A percentile compares a stretch with the other conserved stretches of the same genome.
Conservation (phyloP, 768 basidiomycete genomes). For the Amanita subjunquillea region DNA sequence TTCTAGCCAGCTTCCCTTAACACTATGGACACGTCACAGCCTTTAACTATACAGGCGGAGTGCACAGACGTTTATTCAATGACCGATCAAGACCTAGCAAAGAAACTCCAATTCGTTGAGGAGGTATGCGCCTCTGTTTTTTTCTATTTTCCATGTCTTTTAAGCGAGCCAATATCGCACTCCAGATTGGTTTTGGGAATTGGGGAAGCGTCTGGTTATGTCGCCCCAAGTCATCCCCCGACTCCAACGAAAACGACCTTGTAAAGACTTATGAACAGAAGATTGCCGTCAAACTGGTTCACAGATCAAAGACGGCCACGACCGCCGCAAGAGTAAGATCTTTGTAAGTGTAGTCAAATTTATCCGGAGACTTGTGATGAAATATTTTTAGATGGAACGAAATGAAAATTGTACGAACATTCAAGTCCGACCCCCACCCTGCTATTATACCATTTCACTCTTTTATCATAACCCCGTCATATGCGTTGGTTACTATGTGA, state of each 20-base stretch:
- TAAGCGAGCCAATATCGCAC: slow-evolving; percentile 2
- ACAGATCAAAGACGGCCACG: slow-evolving; percentile 74
- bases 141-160: slow-evolving; percentile 1
- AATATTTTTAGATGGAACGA: slow-evolving; percentile 72
- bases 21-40: slow-evolving; percentile 29
- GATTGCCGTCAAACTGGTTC: slow-evolving; percentile 91
- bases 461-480: slow-evolving; percentile 87
- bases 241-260: slow-evolving; percentile 23
- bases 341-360: slow-evolving; percentile 40
- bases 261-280: slow-evolving; percentile 36
- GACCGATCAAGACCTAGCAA: slow-evolving; percentile 61
- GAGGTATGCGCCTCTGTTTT: slow-evolving; percentile 39
- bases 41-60: slow-evolving; percentile 20
- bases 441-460: slow-evolving; percentile 89
- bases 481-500: slow-evolving; percentile 88
- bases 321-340: slow-evolving; percentile 86
- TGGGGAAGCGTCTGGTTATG: slow-evolving; percentile 91
- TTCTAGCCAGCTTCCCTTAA: slow-evolving; percentile 35
- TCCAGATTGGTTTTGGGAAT: slow-evolving; percentile 83
- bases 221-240: slow-evolving; percentile 39
- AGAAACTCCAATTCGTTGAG: slow-evolving; percentile 64
- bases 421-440: slow-evolving; percentile 81
- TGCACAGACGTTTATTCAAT: slow-evolving; percentile 63
- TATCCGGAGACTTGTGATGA: neutral
- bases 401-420: slow-evolving; percentile 87